Evolutionary conservation across 345 rosid genomes (phyloP).

Genomic region (Geranium rotundifolium): DNA sequence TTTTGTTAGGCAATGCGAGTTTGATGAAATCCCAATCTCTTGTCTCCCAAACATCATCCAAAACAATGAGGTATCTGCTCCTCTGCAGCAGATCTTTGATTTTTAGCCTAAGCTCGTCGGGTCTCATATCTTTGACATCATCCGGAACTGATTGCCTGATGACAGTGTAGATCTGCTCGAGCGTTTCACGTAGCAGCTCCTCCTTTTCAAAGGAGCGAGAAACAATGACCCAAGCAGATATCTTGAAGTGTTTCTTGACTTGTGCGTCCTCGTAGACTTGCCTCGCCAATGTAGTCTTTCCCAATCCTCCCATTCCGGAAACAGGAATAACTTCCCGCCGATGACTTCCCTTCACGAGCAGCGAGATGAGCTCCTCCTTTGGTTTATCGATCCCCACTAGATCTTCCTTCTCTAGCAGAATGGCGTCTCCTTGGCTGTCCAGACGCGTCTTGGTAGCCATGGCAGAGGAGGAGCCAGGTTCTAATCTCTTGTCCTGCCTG

Average conservation of each 20-base stretch:
- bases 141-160: constrained; percentile 2
- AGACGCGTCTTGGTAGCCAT: too few species aligned
- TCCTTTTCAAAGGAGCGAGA: constrained; percentile 7
- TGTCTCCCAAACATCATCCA: constrained; percentile 16
- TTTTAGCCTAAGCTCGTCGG: not conserved
- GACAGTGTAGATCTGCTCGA: not conserved
- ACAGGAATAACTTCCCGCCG: constrained; percentile 15
- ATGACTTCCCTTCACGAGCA: constrained; percentile 7
- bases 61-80: constrained; percentile 13
- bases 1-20: constrained; percentile 9
- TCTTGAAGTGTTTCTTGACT: constrained; percentile 12
- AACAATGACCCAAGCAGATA: constrained; percentile 13
- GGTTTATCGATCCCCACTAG: constrained; percentile 18
- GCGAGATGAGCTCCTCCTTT: constrained; percentile 6
- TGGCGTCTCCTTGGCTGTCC: constrained; percentile 16
- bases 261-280: constrained; percentile 11
- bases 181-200: constrained; percentile 10
- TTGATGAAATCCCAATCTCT: constrained; percentile 13
- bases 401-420: constrained; percentile 19
- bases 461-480: constrained; percentile 11
- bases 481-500: constrained; percentile 3
- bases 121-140: not conserved
- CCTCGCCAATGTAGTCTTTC: constrained; percentile 19
- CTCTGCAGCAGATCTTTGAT: not conserved
- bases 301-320: constrained; percentile 16